Evolutionary conservation across 2,329 filamentous ascomycete species (phyloP).

Genomic region (Coleophoma cylindrospora): DNA sequence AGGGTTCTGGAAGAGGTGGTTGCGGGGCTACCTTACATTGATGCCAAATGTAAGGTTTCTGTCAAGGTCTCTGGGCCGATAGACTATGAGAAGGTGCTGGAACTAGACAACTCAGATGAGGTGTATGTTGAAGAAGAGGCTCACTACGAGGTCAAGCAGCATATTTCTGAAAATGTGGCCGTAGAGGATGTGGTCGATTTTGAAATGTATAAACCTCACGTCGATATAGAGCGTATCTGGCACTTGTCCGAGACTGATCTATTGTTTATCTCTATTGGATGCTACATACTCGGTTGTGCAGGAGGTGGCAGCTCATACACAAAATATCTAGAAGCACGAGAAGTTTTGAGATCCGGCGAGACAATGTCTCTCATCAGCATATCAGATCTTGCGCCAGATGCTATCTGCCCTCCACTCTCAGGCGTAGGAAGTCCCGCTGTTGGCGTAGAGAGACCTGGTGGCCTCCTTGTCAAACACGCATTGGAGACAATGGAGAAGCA

Average conservation of each 20-base stretch:
- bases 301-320: slow-evolving; percentile 30
- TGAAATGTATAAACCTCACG: not conserved
- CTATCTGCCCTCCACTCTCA: not conserved
- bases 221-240: slow-evolving; percentile 26
- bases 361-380: not conserved
- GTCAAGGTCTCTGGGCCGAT: slow-evolving; percentile 3
- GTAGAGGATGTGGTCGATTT: not conserved
- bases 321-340: slow-evolving; percentile 31
- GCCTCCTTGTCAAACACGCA: not conserved
- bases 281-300: slow-evolving; percentile 30
- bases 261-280: slow-evolving; percentile 29
- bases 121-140: not conserved
- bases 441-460: not conserved
- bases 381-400: not conserved
- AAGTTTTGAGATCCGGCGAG: not conserved
- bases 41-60: slow-evolving; percentile 29
- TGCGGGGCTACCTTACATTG: slow-evolving; percentile 25
- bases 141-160: not conserved
- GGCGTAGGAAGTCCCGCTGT: not conserved
- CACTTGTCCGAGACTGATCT: slow-evolving; percentile 29
- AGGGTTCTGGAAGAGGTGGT: slow-evolving; percentile 16
- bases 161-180: not conserved
- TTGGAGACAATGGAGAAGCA: not conserved
- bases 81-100: slow-evolving; percentile 2
- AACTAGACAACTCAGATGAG: not conserved